Base-by-base conservation (phyloP, 192 early-diverging fungal genomes). In the Gamsiella multidivaricata region DNA sequence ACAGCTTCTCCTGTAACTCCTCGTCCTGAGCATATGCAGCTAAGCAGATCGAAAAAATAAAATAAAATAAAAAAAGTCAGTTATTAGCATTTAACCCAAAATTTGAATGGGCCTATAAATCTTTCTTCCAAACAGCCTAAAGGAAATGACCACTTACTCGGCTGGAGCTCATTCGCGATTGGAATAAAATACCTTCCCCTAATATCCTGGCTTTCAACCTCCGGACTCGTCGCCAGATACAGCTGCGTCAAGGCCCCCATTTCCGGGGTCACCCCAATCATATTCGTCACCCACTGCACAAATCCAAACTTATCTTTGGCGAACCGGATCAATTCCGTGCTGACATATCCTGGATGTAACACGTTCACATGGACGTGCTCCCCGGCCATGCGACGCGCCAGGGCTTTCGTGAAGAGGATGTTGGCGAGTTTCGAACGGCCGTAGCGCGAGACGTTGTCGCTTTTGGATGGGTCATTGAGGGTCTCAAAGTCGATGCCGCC, bases 371-470 rank as follows among this genome's bases (percentile, higher is more conserved):
- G 75, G 34, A 79, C 58, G 0, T 61, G 22, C 37, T 78, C 60
- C 3, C 66, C 69, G 17, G 61, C 62, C 1, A 80, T 18, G 18
- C 64, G 36, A 15, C 70, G 61, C 25, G 82, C 81, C 18, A 91
- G 65, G 20, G 81, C 62, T 17, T 62, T 70, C 2, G 82, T 50
- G 66, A 87, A 89, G 9, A 85, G 65, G 37, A 85, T 51, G 42
- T 83, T 86, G 33, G 83, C 71, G 61, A 88, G 65, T 64, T 91
- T 91, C 20, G 81, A 73, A 8, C 80, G 65, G 37, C 61, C 80
- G 60, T 88, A 88, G 14, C 60, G 37, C 11, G 26, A 22, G 10
- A 60, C 23, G 42, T 50, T 64, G 25, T 29, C 28, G 61, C 1
- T 15, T 23, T 50, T 55, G 46, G 69, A 43, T 31, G 54, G 42